These are phyloP conservation scores for Jacaranda mimosifolia DNA, from an alignment of 257 asterid species.

Conservation along the genomic window DNA sequence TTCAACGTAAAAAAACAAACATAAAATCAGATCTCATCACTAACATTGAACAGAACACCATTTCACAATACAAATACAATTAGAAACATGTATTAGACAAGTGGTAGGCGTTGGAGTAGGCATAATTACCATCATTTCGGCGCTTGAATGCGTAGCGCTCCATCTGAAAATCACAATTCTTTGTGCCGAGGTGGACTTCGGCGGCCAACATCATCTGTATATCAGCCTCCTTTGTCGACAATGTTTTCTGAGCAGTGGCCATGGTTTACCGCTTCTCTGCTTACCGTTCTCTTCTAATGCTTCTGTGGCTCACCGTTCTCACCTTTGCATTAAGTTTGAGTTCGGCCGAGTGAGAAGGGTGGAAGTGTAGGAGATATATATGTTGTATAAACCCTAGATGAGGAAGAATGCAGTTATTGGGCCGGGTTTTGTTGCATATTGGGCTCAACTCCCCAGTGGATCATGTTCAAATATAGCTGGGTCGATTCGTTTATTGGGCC, in stretches of 20 bases:
- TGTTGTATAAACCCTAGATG: conserved; percentile 9
- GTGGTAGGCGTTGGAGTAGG: background rate
- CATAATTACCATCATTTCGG: conserved; percentile 41
- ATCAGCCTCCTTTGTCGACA: conserved; percentile 46
- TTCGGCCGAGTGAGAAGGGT: background rate
- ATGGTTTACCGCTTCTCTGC: background rate
- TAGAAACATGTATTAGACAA: background rate
- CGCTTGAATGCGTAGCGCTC: conserved; percentile 50
- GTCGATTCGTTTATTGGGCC: too few species aligned
- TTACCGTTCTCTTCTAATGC: background rate
- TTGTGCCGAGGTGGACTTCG: conserved; percentile 51
- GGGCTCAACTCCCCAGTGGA: background rate
- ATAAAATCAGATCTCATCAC: background rate
- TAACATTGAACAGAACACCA: background rate
- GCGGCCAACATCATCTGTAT: conserved; percentile 53
- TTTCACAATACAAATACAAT: background rate
- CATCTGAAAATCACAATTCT: conserved; percentile 48
- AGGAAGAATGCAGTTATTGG: background rate
- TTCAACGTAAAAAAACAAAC: background rate
- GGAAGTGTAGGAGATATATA: background rate
- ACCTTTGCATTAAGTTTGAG: background rate
- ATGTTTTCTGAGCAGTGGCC: conserved; percentile 31
- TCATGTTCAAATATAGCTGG: background rate
- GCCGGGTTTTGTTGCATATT: background rate
- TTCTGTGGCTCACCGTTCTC: background rate